Evolutionary conservation across 768 basidiomycete species (phyloP).

Genomic region (Suillus americanus): DNA sequence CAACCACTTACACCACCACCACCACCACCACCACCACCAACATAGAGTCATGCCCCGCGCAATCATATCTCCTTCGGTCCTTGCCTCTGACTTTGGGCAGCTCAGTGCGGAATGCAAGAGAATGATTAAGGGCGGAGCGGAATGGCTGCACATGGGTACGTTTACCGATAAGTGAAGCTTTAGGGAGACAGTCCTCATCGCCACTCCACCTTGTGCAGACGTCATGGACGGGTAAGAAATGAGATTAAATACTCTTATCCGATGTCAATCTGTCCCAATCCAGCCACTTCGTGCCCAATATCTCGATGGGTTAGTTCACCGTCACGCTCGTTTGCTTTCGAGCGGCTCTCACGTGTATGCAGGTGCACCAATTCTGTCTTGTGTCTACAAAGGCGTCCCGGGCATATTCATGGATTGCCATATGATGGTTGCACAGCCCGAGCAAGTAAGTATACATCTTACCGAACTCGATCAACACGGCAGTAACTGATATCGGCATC

Average conservation of each 20-base stretch:
- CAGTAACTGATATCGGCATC: neutral
- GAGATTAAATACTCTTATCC: conserved; percentile 8
- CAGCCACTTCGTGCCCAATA: conserved; percentile 98
- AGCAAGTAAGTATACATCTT: conserved; percentile 53
- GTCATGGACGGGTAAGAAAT: conserved; percentile 90
- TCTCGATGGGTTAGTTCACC: conserved; percentile 80
- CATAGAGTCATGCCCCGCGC: conserved; percentile 66
- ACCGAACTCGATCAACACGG: neutral
- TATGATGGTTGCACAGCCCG: conserved; percentile 98
- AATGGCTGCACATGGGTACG: conserved; percentile 98
- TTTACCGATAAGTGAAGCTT: conserved; percentile 6
- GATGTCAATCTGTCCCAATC: conserved; percentile 11
- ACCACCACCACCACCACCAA: conserved; percentile 4
- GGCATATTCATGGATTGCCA: conserved; percentile 99
- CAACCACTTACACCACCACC: conserved; percentile 9
- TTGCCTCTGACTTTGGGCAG: conserved; percentile 96
- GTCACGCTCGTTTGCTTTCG: conserved; percentile 1
- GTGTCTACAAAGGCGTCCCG: conserved; percentile 83
- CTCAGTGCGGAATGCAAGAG: conserved; percentile 93
- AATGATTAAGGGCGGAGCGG: conserved; percentile 93
- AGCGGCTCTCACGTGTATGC: conserved; percentile 14
- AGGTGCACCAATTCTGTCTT: conserved; percentile 88
- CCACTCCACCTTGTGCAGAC: conserved; percentile 47
- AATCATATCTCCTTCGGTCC: conserved; percentile 95
- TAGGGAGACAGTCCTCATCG: conserved; percentile 15